A percentile compares a stretch with the other conserved stretches of the same genome.
These are phyloP conservation scores for Populus hybrid DNA, from an alignment of 441 rosid genomes.

Conservation along the genomic window DNA sequence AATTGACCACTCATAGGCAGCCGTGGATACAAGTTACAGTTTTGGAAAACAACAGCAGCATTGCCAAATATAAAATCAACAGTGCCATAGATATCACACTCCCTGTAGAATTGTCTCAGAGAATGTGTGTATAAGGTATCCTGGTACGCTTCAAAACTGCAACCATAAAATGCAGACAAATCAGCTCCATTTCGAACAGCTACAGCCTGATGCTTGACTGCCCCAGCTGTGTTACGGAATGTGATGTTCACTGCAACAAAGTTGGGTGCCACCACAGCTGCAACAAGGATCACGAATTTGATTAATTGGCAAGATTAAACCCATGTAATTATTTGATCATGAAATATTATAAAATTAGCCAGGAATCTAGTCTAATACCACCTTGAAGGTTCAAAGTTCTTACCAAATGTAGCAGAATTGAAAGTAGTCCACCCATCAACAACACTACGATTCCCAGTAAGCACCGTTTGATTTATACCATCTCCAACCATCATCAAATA, in stretches of 20 bases:
- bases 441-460: slow-evolving; percentile 81
- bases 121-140: slow-evolving; percentile 60
- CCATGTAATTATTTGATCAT: neutral
- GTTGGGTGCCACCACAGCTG: slow-evolving; percentile 53
- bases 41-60: slow-evolving; percentile 56
- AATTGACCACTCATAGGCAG: slow-evolving; percentile 56
- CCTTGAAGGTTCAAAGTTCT: slow-evolving; percentile 4
- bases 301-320: neutral
- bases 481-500: slow-evolving; percentile 86
- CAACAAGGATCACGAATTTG: neutral
- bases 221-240: slow-evolving; percentile 59
- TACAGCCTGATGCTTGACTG: slow-evolving; percentile 58
- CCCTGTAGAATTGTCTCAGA: slow-evolving; percentile 54
- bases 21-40: slow-evolving; percentile 53
- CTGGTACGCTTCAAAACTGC: slow-evolving; percentile 64
- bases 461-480: slow-evolving; percentile 74
- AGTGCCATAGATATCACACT: slow-evolving; percentile 59
- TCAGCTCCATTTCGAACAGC: slow-evolving; percentile 57
- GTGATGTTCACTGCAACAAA: slow-evolving; percentile 54
- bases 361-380: neutral
- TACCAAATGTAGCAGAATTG: slow-evolving; percentile 87
- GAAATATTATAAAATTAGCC: neutral
- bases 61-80: slow-evolving; percentile 73
- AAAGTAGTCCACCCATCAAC: slow-evolving; percentile 91
- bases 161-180: slow-evolving; percentile 50